A percentile compares a stretch with the other conserved stretches of the same genome.
These are phyloP conservation scores for Amanita pseudoporphyria DNA, from an alignment of 768 basidiomycete species.

Conservation along the genomic window DNA sequence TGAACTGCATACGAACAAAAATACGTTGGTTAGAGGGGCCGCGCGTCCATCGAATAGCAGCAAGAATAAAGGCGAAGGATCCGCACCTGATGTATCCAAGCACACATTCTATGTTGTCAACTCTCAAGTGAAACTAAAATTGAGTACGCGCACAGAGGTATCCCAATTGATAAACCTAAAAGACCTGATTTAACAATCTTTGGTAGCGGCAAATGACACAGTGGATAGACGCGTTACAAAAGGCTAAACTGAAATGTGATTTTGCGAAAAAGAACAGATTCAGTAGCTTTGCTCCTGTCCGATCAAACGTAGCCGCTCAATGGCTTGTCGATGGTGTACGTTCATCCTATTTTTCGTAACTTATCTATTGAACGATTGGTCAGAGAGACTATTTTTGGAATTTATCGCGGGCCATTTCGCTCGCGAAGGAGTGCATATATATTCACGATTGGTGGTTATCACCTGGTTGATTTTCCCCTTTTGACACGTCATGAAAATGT, in stretches of 20 bases:
- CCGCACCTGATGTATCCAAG: slow-evolving; percentile 77
- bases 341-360: slow-evolving; percentile 7
- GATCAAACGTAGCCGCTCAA: slow-evolving; percentile 88
- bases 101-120: slow-evolving; percentile 95
- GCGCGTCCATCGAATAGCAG: slow-evolving; percentile 18
- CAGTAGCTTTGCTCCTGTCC: slow-evolving; percentile 87
- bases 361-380: background rate
- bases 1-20: slow-evolving; percentile 72
- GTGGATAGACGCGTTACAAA: slow-evolving; percentile 89
- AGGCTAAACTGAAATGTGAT: slow-evolving; percentile 63
- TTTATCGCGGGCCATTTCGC: slow-evolving; percentile 78
- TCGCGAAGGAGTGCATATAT: slow-evolving; percentile 83
- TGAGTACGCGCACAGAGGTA: slow-evolving; percentile 84
- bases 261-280: slow-evolving; percentile 82
- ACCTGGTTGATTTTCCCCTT: slow-evolving; percentile 42
- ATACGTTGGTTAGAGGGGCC: slow-evolving; percentile 33
- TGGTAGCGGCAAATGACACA: slow-evolving; percentile 88
- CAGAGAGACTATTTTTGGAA: slow-evolving; percentile 99
- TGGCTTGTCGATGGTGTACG: slow-evolving; percentile 97
- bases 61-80: too few species aligned
- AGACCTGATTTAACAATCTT: background rate
- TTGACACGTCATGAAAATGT: background rate
- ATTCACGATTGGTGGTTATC: slow-evolving; percentile 99
- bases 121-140: slow-evolving; percentile 80
- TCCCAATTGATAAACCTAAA: slow-evolving; percentile 8